A percentile compares a stretch with the other conserved stretches of the same genome.
Conservation (phyloP, 148 eudicot genomes). For the Camellia lanceoleosa region DNA sequence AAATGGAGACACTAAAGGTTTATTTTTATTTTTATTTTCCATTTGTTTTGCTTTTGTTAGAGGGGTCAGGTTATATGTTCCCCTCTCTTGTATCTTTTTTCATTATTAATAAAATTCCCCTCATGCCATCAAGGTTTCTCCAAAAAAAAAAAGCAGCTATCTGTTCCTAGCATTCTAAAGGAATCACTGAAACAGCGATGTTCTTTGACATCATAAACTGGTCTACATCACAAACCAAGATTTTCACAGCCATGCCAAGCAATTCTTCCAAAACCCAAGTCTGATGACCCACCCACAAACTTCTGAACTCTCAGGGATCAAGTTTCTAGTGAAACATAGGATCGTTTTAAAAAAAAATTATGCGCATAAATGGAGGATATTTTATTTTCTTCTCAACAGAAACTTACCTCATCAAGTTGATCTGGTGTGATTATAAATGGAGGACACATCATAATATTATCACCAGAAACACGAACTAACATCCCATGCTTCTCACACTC, state of each 20-base stretch:
- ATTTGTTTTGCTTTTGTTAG: too few relatives aligned
- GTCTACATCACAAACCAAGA: neutral
- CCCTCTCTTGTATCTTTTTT: too few relatives aligned
- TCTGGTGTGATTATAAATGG: slow-evolving; percentile 62
- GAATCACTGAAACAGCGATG: neutral
- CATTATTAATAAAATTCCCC: too few relatives aligned
- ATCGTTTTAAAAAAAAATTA: too few relatives aligned
- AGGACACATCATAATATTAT: slow-evolving; percentile 88
- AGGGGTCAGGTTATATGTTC: too few relatives aligned
- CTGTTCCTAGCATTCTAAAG: neutral
- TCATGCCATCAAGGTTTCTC: too few relatives aligned
- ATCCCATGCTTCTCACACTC: slow-evolving; percentile 86
- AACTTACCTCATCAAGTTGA: slow-evolving; percentile 70
- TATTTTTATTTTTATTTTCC: too few relatives aligned
- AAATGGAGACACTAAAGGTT: too few relatives aligned
- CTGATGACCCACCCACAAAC: neutral
- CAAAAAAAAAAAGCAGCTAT: too few relatives aligned
- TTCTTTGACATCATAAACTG: neutral
- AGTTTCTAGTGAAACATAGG: too few relatives aligned
- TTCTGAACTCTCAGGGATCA: neutral
- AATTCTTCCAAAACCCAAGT: neutral
- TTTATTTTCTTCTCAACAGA: neutral
- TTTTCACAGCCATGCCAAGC: neutral
- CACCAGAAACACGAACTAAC: slow-evolving; percentile 92
- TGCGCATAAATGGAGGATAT: neutral